These are phyloP conservation scores for Mortierella sp. DNA, from an alignment of 371 early-diverging fungal species.

Conservation along the genomic window DNA sequence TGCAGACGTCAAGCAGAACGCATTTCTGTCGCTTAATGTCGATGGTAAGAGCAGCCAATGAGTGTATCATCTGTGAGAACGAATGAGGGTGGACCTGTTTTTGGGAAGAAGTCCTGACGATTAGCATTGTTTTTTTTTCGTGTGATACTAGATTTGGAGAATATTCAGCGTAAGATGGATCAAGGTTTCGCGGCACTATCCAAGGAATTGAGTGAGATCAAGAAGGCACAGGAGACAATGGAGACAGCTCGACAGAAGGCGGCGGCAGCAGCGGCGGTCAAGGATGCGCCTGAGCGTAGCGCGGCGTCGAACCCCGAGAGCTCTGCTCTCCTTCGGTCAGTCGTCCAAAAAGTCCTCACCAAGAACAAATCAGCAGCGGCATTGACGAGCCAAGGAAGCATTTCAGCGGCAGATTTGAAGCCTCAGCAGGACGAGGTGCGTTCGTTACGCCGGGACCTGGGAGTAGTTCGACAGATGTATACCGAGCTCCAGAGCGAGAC, in stretches of 20 bases:
- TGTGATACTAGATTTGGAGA: constrained; percentile 42
- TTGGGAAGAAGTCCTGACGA: background rate
- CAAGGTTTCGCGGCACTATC: constrained; percentile 57
- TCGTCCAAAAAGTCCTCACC: constrained; percentile 42
- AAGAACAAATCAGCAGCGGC: constrained; percentile 26
- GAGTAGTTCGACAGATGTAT: constrained; percentile 73
- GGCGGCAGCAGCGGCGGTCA: constrained; percentile 20
- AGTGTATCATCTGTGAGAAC: background rate
- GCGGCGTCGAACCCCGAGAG: constrained; percentile 12
- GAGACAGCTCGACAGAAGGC: constrained; percentile 50
- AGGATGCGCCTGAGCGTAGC: constrained; percentile 12
- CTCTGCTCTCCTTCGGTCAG: constrained; percentile 39
- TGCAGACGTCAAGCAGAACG: constrained; percentile 70
- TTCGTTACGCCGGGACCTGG: constrained; percentile 67
- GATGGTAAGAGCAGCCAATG: constrained; percentile 59
- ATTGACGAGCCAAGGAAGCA: constrained; percentile 33
- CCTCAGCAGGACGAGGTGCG: constrained; percentile 61
- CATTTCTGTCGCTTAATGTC: constrained; percentile 76
- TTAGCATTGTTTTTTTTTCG: background rate
- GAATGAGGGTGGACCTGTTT: background rate
- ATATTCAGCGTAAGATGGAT: constrained; percentile 59
- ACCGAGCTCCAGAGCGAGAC: constrained; percentile 67
- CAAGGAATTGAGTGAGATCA: constrained; percentile 60
- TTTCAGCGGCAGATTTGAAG: constrained; percentile 56
- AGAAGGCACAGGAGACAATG: constrained; percentile 46